These are phyloP conservation scores for Letharia columbiana DNA, from an alignment of 495 filamentous ascomycete genomes.

Conservation along the genomic window DNA sequence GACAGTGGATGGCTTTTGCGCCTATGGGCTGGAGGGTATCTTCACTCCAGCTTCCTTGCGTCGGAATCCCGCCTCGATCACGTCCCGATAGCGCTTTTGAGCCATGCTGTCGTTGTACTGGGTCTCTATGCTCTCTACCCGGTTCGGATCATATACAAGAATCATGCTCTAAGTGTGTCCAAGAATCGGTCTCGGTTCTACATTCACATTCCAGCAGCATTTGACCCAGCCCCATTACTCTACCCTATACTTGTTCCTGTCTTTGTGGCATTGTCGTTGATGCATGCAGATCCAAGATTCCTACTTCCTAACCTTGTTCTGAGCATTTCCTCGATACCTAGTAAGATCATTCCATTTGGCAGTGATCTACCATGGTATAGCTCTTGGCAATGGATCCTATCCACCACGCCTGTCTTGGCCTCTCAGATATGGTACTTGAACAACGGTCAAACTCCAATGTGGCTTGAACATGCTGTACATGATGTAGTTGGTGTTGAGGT, in stretches of 20 bases:
- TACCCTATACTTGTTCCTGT: slow-evolving; percentile 75
- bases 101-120: slow-evolving; percentile 35
- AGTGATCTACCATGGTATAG: slow-evolving; percentile 46
- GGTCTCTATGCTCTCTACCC: slow-evolving; percentile 44
- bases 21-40: not conserved
- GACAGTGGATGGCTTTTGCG: slow-evolving; percentile 7
- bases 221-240: slow-evolving; percentile 85
- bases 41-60: not conserved
- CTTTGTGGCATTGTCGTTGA: slow-evolving; percentile 69
- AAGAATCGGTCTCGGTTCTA: slow-evolving; percentile 16
- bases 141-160: slow-evolving; percentile 27
- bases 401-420: slow-evolving; percentile 50
- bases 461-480: slow-evolving; percentile 3
- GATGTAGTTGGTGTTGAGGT: slow-evolving; percentile 42
- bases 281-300: slow-evolving; percentile 43
- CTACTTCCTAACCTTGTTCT: slow-evolving; percentile 75
- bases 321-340: slow-evolving; percentile 68
- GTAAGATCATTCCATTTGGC: slow-evolving; percentile 57
- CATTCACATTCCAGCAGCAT: slow-evolving; percentile 55
- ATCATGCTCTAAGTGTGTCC: slow-evolving; percentile 8
- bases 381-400: slow-evolving; percentile 63
- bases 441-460: not conserved
- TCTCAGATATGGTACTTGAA: slow-evolving; percentile 27
- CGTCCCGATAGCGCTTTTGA: slow-evolving; percentile 38
- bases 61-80: slow-evolving; percentile 1